phyloP scores from a whole-genome alignment of 73 alveolate species.

The Blepharisma stoltei region DNA sequence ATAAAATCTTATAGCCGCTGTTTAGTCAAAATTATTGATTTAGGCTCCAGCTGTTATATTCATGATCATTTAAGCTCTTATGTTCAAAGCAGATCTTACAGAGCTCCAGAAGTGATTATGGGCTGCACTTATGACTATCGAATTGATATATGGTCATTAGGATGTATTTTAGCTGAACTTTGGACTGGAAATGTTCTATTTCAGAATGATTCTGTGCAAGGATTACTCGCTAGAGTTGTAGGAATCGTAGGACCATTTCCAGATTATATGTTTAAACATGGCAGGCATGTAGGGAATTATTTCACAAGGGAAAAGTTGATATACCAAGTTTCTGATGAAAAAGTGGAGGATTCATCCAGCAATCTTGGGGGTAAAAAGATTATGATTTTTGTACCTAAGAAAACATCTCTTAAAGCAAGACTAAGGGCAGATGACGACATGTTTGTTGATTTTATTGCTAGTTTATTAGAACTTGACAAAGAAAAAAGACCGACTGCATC shows the following conservation, averaged over 20 bases:
- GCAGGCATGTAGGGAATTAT: conserved; percentile 90
- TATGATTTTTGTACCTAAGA: conserved; percentile 73
- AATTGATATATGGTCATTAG: conserved; percentile 91
- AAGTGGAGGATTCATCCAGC: conserved; percentile 9
- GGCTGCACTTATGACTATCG: conserved; percentile 90
- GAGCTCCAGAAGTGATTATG: conserved; percentile 95
- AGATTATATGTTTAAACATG: conserved; percentile 96
- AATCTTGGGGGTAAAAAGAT: neutral
- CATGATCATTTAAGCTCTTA: conserved; percentile 57
- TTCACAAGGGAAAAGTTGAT: conserved; percentile 97
- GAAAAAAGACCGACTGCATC: conserved; percentile 27
- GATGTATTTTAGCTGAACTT: conserved; percentile 91
- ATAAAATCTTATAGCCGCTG: conserved; percentile 70
- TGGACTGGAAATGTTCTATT: conserved; percentile 96
- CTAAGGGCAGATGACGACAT: conserved; percentile 63
- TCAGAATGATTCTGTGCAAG: conserved; percentile 94
- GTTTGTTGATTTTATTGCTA: conserved; percentile 28
- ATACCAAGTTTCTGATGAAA: conserved; percentile 66
- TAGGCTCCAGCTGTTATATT: conserved; percentile 42
- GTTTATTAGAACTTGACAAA: conserved; percentile 15
- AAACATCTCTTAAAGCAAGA: conserved; percentile 80
- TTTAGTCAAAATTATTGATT: conserved; percentile 68
- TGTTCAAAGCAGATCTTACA: conserved; percentile 67
- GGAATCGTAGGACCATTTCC: conserved; percentile 99
- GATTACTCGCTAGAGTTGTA: conserved; percentile 93